phyloP scores from a whole-genome alignment of 352 stramenopile species.

The Phytophthora cactorum region DNA sequence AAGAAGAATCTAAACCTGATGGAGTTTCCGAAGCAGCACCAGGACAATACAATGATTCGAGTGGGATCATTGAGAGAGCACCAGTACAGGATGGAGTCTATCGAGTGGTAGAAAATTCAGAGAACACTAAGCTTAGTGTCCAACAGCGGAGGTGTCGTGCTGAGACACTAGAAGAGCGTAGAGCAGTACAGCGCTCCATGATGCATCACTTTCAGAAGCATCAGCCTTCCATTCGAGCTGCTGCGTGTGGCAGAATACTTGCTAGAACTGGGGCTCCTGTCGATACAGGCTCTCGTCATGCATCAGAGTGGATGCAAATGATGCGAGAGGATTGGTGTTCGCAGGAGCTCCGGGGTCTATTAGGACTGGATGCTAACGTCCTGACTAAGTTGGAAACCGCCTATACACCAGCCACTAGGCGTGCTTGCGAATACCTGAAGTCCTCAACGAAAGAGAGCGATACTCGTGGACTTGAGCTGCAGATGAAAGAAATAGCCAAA shows the following conservation, averaged over 20 bases:
- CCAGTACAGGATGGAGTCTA: not conserved
- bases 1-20: too few species aligned
- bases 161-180: conserved; percentile 12
- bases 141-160: conserved; percentile 1
- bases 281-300: not conserved
- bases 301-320: conserved; percentile 62
- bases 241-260: conserved; percentile 18
- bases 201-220: conserved; percentile 51
- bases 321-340: conserved; percentile 54
- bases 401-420: conserved; percentile 27
- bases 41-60: too few species aligned
- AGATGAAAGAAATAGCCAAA: conserved; percentile 45
- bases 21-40: too few species aligned
- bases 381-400: conserved; percentile 38
- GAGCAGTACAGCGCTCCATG: conserved; percentile 11
- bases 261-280: not conserved
- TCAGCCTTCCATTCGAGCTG: conserved; percentile 38
- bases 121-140: not conserved
- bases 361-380: conserved; percentile 49
- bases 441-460: conserved; percentile 3
- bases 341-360: conserved; percentile 45
- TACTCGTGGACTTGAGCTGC: conserved; percentile 15
- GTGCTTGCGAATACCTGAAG: conserved; percentile 16
- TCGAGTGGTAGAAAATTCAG: not conserved
- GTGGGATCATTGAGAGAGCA: not conserved